A percentile compares a stretch with the other conserved stretches of the same genome.
Conservation (phyloP, 2,329 filamentous ascomycete genomes). For the Claviceps pazoutovae region DNA sequence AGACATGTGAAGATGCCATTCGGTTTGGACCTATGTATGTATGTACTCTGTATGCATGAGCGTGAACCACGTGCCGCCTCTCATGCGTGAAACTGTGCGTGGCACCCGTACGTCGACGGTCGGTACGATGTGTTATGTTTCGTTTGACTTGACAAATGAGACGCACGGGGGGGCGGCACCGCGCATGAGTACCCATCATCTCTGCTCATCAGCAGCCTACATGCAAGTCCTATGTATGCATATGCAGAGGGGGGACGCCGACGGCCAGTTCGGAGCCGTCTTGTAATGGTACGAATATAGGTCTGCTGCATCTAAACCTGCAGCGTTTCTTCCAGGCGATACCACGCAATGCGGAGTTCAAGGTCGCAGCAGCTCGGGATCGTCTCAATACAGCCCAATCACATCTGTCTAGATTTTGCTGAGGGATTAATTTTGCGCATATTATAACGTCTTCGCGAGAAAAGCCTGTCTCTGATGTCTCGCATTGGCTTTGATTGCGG, state of each 20-base stretch:
- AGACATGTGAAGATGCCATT: neutral
- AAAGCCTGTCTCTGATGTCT: neutral
- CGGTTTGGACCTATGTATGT: neutral
- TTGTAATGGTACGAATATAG: neutral
- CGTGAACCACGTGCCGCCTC: neutral
- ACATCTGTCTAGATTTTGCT: neutral
- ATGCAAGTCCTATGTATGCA: too few species aligned
- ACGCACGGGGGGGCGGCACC: neutral
- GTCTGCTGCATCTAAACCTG: neutral
- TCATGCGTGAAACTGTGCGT: neutral
- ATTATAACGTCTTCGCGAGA: neutral
- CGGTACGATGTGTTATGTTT: neutral
- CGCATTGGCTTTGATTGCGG: neutral
- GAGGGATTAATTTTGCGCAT: neutral
- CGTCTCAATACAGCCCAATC: neutral
- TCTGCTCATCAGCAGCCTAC: neutral
- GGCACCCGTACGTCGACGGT: neutral
- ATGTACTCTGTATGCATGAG: neutral
- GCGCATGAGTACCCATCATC: neutral
- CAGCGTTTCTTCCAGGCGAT: neutral
- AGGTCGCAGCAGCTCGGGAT: neutral
- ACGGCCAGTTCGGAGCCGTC: too few species aligned
- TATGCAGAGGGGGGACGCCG: too few species aligned
- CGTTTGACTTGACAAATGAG: neutral
- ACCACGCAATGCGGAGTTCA: neutral